phyloP scores from a whole-genome alignment of 345 rosid genomes.

The Eucalyptus curtisii region DNA sequence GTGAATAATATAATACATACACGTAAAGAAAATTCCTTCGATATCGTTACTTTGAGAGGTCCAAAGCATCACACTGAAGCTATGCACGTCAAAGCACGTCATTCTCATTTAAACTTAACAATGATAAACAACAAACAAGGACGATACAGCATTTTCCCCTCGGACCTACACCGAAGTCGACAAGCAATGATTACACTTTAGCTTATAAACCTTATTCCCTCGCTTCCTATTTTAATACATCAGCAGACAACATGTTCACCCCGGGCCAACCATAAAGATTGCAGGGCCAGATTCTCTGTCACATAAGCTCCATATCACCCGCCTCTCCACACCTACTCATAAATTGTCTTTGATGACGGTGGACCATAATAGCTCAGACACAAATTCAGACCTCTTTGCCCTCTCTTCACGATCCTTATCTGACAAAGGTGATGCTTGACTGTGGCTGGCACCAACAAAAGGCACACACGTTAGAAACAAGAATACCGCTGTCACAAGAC shows the following conservation, averaged over 20 bases:
- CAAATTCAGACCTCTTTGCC: constrained; percentile 55
- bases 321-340: constrained; percentile 1
- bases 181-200: not conserved
- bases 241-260: not conserved
- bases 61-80: not conserved
- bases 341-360: constrained; percentile 40
- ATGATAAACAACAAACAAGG: not conserved
- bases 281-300: not conserved
- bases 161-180: not conserved
- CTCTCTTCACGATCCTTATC: constrained; percentile 72
- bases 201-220: not conserved
- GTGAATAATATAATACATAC: not conserved
- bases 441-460: constrained; percentile 24
- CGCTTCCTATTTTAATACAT: not conserved
- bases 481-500: not conserved
- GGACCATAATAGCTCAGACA: constrained; percentile 62
- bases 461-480: not conserved
- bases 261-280: not conserved
- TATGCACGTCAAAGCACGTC: not conserved
- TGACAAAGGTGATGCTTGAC: constrained; percentile 40
- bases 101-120: not conserved
- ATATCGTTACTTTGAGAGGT: not conserved
- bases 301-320: not conserved
- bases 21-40: not conserved
- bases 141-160: not conserved